Evolutionary conservation across 2,329 filamentous ascomycete genomes (phyloP).

Genomic region (Aspergillus oerlinghausenensis): DNA sequence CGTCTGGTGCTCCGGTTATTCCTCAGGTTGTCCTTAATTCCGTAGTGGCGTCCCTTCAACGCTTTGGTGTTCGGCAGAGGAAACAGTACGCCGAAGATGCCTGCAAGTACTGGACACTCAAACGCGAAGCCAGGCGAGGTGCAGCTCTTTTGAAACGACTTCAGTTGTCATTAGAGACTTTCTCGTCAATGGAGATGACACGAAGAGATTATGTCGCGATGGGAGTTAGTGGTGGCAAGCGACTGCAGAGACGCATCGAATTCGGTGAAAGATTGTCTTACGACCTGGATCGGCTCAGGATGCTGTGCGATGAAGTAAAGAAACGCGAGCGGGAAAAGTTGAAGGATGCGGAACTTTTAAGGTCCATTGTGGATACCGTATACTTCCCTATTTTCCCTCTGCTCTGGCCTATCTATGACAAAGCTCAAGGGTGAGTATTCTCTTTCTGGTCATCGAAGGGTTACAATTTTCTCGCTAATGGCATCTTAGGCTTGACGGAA

Average conservation of each 20-base stretch:
- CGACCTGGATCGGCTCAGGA: conserved; percentile 72
- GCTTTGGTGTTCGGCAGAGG: conserved; percentile 78
- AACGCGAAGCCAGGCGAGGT: conserved; percentile 85
- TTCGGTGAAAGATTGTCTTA: conserved; percentile 64
- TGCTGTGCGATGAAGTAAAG: conserved; percentile 66
- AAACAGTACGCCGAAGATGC: conserved; percentile 91
- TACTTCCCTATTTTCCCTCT: conserved; percentile 85
- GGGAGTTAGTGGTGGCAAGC: conserved; percentile 75
- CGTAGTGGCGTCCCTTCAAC: conserved; percentile 75
- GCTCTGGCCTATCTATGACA: conserved; percentile 72
- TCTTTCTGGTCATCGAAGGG: background rate
- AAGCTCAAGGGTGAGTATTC: conserved; percentile 69
- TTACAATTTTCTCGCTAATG: conserved; percentile 12
- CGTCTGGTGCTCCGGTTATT: conserved; percentile 91
- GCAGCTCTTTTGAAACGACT: conserved; percentile 88
- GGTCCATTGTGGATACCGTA: conserved; percentile 75
- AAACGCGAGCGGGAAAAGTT: conserved; percentile 74
- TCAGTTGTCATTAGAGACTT: conserved; percentile 91
- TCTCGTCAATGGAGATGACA: conserved; percentile 96
- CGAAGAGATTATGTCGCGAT: conserved; percentile 92
- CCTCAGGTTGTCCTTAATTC: conserved; percentile 82
- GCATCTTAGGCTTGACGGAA: conserved; percentile 44
- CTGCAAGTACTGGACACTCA: conserved; percentile 96
- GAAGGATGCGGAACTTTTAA: conserved; percentile 69
- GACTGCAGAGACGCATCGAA: conserved; percentile 76